Conservation (phyloP, 1,139 yeast genomes). For the Wickerhamomyces sp. region DNA sequence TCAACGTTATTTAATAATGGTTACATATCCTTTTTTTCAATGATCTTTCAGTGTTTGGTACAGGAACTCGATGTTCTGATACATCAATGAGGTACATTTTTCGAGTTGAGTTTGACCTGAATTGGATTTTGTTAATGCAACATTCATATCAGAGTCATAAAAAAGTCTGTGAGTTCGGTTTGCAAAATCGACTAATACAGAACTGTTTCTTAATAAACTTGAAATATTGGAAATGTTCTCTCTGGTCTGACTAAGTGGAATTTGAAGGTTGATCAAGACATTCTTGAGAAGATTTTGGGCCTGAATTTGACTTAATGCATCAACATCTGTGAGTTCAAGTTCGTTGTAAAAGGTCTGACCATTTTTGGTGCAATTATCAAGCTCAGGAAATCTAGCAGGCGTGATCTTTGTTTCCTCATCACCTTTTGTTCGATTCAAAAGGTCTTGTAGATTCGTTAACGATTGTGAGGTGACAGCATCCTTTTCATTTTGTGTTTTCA, state of each 20-base stretch:
- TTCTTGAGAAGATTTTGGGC: constrained; percentile 22
- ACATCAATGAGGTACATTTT: constrained; percentile 18
- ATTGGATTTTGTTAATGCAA: constrained; percentile 3
- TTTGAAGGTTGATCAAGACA: constrained; percentile 16
- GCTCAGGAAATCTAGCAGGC: constrained; percentile 13
- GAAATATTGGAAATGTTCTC: constrained; percentile 10
- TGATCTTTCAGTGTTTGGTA: constrained; percentile 7
- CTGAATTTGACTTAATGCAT: constrained; percentile 12
- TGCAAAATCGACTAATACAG: constrained; percentile 15
- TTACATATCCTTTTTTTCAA: no score
- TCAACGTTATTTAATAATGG: no score
- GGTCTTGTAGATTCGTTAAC: background rate
- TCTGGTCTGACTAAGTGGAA: constrained; percentile 15
- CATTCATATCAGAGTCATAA: constrained; percentile 14
- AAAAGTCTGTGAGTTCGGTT: constrained; percentile 18
- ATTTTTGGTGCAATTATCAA: constrained; percentile 2
- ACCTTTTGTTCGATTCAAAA: constrained; percentile 9
- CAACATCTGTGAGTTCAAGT: constrained; percentile 17
- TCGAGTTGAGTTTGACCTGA: constrained; percentile 7
- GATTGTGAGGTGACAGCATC: background rate
- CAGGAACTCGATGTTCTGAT: constrained; percentile 15
- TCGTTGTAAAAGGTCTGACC: constrained; percentile 12
- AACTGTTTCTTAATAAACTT: constrained; percentile 6
- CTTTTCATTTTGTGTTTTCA: background rate
- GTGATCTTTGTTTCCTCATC: constrained; percentile 6